Base-by-base conservation (phyloP, 352 stramenopile species). In the Discostella stelligera region DNA sequence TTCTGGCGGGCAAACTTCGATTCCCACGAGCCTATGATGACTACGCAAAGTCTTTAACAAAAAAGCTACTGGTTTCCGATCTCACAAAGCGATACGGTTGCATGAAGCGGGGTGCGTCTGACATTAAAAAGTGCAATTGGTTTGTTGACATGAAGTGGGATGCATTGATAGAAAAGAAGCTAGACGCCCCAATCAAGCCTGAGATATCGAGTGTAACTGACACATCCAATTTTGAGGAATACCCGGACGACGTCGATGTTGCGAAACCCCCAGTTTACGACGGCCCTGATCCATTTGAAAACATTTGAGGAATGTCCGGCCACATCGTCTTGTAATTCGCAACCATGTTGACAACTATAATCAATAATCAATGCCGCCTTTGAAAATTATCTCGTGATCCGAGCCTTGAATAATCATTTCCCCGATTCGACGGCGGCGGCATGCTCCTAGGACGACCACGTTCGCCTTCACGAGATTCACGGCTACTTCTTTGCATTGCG, bases 91-190 rank as follows among this genome's bases (percentile, higher is more conserved):
- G 96, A 54, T 98, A 97, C 72, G 96, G 96, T 39, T 98, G 95
- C 86, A 87, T 98, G 21, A 98, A 98, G 90, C 95, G 94, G 67
- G 96, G 96, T 7, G 94, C 96, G 2, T 82, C 95, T 44, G 96
- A 99, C 79, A 97, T 99, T 65, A 98, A 98, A 88, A 96, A 96
- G 66, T 94, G 98, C 89, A 98, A 98, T 86, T 99, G 96, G 84
- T 98, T 98, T 75, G 74, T 83, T 18, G 94, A 93, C 41, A 79
- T 98, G 39, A 94, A 96, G 80, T 98, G 94, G 88, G 92, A 97
- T 20, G 90, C 94, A 53, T 79, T 98, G 27, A 66, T 98, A 18
- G 88, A 91, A 70, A 88, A 91, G 79, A 96, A 98, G 79, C 84
- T 97, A 9, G 83, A 93, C 6, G 91, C 95, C 27, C 96, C 96